phyloP scores from a whole-genome alignment of 2,329 filamentous ascomycete species.

The Trichophyton benhamiae region DNA sequence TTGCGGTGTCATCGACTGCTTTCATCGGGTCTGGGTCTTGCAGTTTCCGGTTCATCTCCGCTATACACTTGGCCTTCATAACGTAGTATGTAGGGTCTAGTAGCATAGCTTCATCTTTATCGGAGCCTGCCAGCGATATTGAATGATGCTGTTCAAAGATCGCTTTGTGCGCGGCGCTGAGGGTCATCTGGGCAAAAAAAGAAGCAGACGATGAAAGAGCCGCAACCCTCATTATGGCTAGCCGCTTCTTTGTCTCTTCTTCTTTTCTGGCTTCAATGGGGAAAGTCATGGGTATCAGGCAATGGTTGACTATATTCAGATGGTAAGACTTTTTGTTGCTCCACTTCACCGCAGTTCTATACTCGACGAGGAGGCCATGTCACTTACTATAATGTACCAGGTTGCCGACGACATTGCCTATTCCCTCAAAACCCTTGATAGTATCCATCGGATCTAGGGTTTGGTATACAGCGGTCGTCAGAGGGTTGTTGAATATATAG shows the following conservation, averaged over 20 bases:
- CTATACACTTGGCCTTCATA: conserved; percentile 28
- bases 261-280: conserved; percentile 21
- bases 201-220: conserved; percentile 26
- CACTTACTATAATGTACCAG: conserved; percentile 8
- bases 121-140: conserved; percentile 15
- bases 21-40: conserved; percentile 19
- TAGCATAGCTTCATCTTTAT: conserved; percentile 15
- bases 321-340: neutral
- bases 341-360: neutral
- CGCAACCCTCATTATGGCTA: conserved; percentile 22
- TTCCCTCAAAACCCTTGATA: conserved; percentile 5
- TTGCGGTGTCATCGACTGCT: conserved; percentile 20
- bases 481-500: neutral
- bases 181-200: conserved; percentile 30
- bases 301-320: conserved; percentile 19
- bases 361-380: neutral
- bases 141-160: conserved; percentile 20
- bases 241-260: conserved; percentile 16
- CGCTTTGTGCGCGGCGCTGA: conserved; percentile 30
- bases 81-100: conserved; percentile 28
- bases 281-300: conserved; percentile 31
- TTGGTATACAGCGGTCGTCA: neutral
- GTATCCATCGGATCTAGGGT: conserved; percentile 6
- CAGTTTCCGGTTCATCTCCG: conserved; percentile 24
- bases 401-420: neutral